Conservation (phyloP, 345 rosid species). For the Eucalyptus dawsonii region DNA sequence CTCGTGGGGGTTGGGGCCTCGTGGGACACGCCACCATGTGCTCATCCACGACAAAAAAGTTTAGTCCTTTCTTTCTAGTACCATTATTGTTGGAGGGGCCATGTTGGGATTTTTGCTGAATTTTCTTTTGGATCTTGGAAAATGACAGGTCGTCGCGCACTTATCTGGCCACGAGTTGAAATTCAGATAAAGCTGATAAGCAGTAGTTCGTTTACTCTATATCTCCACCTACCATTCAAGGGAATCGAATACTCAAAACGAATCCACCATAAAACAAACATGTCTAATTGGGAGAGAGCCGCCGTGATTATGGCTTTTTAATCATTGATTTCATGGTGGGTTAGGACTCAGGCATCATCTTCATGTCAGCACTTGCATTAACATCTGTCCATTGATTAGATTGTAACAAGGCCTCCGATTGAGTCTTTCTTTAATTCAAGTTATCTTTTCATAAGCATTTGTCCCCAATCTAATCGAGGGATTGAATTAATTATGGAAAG, state of each 20-base stretch:
- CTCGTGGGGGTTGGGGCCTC: not conserved
- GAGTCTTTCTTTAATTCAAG: not conserved
- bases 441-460: accelerated
- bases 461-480: too few species aligned
- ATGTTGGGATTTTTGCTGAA: not conserved
- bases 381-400: not conserved
- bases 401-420: not conserved
- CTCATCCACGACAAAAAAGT: not conserved
- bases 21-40: not conserved
- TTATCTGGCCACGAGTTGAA: not conserved
- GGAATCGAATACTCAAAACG: not conserved
- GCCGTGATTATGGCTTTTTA: not conserved
- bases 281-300: not conserved
- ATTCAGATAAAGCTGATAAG: not conserved
- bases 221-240: not conserved
- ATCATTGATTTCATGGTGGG: not conserved
- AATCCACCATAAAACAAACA: not conserved
- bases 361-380: not conserved
- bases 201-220: not conserved
- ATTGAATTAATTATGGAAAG: not conserved
- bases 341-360: not conserved
- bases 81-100: not conserved
- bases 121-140: not conserved
- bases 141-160: not conserved
- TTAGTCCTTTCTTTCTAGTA: not conserved